Conservation (phyloP, 768 basidiomycete genomes). For the Lactifluus subvellereus region DNA sequence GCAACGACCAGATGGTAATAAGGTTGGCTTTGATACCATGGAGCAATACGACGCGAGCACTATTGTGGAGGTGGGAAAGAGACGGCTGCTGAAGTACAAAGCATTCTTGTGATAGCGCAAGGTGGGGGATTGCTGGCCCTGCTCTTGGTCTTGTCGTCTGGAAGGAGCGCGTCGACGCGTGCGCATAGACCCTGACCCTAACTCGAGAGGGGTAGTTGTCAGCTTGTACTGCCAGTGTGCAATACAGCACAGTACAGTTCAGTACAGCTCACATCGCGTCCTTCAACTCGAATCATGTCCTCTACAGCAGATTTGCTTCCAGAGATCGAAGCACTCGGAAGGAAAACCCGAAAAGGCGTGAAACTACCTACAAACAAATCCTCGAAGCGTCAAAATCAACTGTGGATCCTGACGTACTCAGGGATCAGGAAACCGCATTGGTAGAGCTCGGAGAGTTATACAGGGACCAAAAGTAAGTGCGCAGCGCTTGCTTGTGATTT, state of each 20-base stretch:
- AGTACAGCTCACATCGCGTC: neutral
- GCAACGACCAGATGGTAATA: slow-evolving; percentile 62
- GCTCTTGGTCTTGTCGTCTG: neutral
- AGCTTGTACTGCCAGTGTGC: too few species aligned
- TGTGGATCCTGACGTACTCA: slow-evolving; percentile 52
- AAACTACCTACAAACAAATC: slow-evolving; percentile 69
- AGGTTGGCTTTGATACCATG: slow-evolving; percentile 74
- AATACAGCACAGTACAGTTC: slow-evolving; percentile 8
- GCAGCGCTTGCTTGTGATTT: neutral
- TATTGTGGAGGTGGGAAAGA: slow-evolving; percentile 57
- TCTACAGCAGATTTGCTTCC: slow-evolving; percentile 43
- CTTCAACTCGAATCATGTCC: slow-evolving; percentile 16
- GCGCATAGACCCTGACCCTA: slow-evolving; percentile 19
- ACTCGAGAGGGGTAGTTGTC: neutral
- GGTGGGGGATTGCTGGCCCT: slow-evolving; percentile 60
- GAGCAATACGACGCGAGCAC: slow-evolving; percentile 58
- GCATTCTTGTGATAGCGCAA: slow-evolving; percentile 70
- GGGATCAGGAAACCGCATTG: slow-evolving; percentile 81
- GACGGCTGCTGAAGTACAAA: slow-evolving; percentile 64
- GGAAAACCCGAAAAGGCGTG: slow-evolving; percentile 56
- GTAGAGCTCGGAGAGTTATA: slow-evolving; percentile 84
- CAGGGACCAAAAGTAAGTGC: slow-evolving; percentile 69
- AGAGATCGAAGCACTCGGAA: slow-evolving; percentile 47
- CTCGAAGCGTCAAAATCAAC: slow-evolving; percentile 37
- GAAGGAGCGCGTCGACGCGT: slow-evolving; percentile 22